Evolutionary conservation across 2,329 filamentous ascomycete genomes (phyloP).

Genomic region (Colletotrichum falcatum): DNA sequence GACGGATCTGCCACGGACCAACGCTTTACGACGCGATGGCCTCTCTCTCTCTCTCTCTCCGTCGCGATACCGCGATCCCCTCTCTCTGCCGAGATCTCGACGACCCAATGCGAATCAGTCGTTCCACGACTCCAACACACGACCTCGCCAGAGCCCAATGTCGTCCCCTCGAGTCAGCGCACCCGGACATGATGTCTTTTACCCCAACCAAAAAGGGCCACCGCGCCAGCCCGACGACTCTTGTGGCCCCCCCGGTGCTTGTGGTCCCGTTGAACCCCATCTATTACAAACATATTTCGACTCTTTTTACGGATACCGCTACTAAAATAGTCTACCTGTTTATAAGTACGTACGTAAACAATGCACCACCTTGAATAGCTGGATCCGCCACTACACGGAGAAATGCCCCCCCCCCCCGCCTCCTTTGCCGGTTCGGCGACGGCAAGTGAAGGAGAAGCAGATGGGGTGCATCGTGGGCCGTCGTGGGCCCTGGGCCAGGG

Average conservation of each 20-base stretch:
- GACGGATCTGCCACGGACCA: slow-evolving; percentile 24
- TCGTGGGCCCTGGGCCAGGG: not conserved
- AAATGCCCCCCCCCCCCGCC: too few species aligned
- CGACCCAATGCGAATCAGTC: slow-evolving; percentile 2
- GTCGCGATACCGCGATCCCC: slow-evolving; percentile 21
- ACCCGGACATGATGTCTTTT: not conserved
- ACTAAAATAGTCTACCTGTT: too few species aligned
- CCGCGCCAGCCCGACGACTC: too few species aligned
- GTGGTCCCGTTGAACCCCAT: not conserved
- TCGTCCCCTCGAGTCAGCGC: not conserved
- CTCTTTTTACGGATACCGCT: not conserved
- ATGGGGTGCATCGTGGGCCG: slow-evolving; percentile 19
- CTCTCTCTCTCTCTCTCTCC: not conserved
- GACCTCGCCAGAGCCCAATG: slow-evolving; percentile 4
- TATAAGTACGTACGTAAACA: too few species aligned
- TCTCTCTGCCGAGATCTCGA: slow-evolving; percentile 19
- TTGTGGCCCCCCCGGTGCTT: not conserved
- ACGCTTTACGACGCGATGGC: slow-evolving; percentile 6
- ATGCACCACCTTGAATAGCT: slow-evolving; percentile 17
- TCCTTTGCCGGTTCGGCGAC: not conserved
- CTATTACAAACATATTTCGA: not conserved
- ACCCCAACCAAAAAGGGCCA: not conserved
- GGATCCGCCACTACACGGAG: not conserved
- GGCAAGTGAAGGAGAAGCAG: not conserved
- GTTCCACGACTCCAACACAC: slow-evolving; percentile 10